Conservation (phyloP, 108 stramenopile genomes). For the Stephanodiscus minutulus region DNA sequence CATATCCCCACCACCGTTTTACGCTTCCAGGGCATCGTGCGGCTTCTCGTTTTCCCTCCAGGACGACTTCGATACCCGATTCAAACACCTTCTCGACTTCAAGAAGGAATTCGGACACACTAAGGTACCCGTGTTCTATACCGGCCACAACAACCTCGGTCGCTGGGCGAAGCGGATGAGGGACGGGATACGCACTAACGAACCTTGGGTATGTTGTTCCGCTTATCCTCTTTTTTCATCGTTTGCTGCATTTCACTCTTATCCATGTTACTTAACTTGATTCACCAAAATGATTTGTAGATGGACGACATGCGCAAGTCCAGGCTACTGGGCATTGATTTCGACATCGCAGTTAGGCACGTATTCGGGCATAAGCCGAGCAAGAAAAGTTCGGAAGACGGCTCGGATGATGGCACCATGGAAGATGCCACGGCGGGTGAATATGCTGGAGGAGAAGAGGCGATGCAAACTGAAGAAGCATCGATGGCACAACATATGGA, state of each 20-base stretch:
- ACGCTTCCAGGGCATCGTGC: slow-evolving; percentile 9
- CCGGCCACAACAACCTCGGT: slow-evolving; percentile 29
- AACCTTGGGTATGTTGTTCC: slow-evolving; percentile 23
- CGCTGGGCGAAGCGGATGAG: slow-evolving; percentile 43
- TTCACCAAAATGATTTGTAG: neutral
- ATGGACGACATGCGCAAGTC: slow-evolving; percentile 18
- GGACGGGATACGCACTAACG: slow-evolving; percentile 33
- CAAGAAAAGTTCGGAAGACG: slow-evolving; percentile 3
- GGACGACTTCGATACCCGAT: slow-evolving; percentile 38
- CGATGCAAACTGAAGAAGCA: neutral
- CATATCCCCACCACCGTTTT: neutral
- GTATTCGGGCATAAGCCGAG: slow-evolving; percentile 23
- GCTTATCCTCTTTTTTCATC: neutral
- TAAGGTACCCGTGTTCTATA: slow-evolving; percentile 23
- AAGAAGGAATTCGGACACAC: slow-evolving; percentile 31
- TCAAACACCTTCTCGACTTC: slow-evolving; percentile 32
- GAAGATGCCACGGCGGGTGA: neutral
- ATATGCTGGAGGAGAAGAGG: slow-evolving; percentile 1
- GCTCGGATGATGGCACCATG: neutral
- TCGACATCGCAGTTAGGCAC: slow-evolving; percentile 27
- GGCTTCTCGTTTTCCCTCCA: slow-evolving; percentile 30
- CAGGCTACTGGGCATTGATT: slow-evolving; percentile 21
- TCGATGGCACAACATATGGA: neutral
- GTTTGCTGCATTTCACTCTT: neutral
- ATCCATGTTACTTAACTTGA: neutral